phyloP scores from a whole-genome alignment of 164 flowering plant species.

The Vitis rotundifolia region DNA sequence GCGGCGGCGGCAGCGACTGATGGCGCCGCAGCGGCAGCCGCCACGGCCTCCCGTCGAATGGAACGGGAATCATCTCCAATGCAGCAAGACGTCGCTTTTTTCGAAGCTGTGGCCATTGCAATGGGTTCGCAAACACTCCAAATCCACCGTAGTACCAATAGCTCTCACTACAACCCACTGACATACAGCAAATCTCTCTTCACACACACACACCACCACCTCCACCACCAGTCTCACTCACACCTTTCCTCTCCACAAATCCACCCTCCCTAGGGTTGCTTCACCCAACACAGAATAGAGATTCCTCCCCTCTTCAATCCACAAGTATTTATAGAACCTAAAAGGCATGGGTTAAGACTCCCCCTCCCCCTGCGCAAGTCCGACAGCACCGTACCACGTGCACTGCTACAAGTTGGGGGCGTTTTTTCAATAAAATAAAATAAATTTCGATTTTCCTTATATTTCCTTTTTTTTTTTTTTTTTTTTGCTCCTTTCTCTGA shows the following conservation, averaged over 20 bases:
- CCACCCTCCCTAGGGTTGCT: conserved; percentile 7
- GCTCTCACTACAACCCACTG: conserved; percentile 48
- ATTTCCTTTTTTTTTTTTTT: too few relatives aligned
- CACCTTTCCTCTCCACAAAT: background rate
- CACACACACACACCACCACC: conserved; percentile 11
- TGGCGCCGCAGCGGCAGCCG: conserved; percentile 12
- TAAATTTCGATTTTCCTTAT: too few relatives aligned
- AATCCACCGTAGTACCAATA: conserved; percentile 62
- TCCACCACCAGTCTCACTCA: background rate
- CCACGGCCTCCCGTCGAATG: conserved; percentile 8
- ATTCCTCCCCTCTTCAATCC: too few relatives aligned
- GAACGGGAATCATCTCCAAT: conserved; percentile 6
- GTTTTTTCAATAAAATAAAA: too few relatives aligned
- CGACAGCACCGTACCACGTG: too few relatives aligned
- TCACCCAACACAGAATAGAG: too few relatives aligned
- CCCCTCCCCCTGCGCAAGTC: too few relatives aligned
- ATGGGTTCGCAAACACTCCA: conserved; percentile 70
- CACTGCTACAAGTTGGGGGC: too few relatives aligned
- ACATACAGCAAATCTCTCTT: conserved; percentile 67
- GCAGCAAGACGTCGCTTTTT: conserved; percentile 68
- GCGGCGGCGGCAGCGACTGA: conserved; percentile 18
- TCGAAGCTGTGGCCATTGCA: conserved; percentile 94
- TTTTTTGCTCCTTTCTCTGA: too few relatives aligned
- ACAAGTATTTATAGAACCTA: too few relatives aligned
- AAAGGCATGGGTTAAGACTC: too few relatives aligned